These are phyloP conservation scores for Haplosporangium sp. DNA, from an alignment of 371 early-diverging fungal species.

Conservation along the genomic window DNA sequence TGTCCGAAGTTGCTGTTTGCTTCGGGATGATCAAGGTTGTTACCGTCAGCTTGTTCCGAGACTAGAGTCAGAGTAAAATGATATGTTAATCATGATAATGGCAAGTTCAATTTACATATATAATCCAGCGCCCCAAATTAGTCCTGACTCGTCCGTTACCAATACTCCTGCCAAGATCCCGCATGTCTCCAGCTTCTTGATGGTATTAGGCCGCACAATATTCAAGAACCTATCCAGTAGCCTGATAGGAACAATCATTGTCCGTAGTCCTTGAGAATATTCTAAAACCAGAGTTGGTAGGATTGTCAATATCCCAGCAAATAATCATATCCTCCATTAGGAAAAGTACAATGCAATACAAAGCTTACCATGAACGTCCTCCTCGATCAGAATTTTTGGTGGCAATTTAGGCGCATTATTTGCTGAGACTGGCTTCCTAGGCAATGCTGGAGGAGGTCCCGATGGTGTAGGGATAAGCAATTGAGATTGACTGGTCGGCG, in stretches of 20 bases:
- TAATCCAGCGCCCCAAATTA: too few relatives aligned
- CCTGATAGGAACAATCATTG: slow-evolving; percentile 70
- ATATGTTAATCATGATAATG: neutral
- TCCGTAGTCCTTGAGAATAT: slow-evolving; percentile 63
- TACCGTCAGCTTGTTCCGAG: slow-evolving; percentile 73
- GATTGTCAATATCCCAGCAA: neutral
- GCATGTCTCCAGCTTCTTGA: slow-evolving; percentile 89
- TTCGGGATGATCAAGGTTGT: slow-evolving; percentile 91
- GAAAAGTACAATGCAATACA: neutral
- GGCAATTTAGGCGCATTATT: slow-evolving; percentile 38
- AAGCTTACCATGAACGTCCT: slow-evolving; percentile 44
- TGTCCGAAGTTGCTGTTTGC: slow-evolving; percentile 89
- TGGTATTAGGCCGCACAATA: slow-evolving; percentile 83
- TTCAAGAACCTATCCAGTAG: slow-evolving; percentile 74
- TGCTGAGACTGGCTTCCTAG: slow-evolving; percentile 23
- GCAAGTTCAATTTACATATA: neutral
- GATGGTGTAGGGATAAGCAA: slow-evolving; percentile 17
- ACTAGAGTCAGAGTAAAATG: slow-evolving; percentile 45
- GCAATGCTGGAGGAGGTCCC: slow-evolving; percentile 36
- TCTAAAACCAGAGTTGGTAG: slow-evolving; percentile 5
- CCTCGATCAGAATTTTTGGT: slow-evolving; percentile 38
- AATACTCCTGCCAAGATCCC: slow-evolving; percentile 87
- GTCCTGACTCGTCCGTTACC: slow-evolving; percentile 57
- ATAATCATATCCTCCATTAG: neutral
- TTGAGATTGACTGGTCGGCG: slow-evolving; percentile 8